Evolutionary conservation across 2,329 filamentous ascomycete genomes (phyloP).

Genomic region (Colletotrichum falcatum): DNA sequence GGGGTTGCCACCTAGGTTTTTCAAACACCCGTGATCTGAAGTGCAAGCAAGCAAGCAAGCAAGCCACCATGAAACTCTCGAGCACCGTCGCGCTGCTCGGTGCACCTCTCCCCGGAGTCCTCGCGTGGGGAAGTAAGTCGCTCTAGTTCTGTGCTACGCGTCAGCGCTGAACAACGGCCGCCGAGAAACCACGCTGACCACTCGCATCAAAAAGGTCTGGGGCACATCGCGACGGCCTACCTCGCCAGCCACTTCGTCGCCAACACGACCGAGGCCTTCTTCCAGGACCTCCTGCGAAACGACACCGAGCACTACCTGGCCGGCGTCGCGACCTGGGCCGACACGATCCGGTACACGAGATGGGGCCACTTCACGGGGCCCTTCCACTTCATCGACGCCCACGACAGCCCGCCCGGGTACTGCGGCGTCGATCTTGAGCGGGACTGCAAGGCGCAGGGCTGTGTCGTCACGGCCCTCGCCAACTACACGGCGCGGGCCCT

Average conservation of each 20-base stretch:
- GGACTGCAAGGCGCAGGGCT: constrained; percentile 73
- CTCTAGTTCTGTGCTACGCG: not conserved
- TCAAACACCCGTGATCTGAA: constrained; percentile 6
- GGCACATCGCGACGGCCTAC: constrained; percentile 75
- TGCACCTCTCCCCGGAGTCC: constrained; percentile 49
- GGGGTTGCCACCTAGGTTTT: not conserved
- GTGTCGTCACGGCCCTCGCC: constrained; percentile 69
- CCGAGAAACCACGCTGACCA: constrained; percentile 26
- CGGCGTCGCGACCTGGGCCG: constrained; percentile 74
- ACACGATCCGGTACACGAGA: constrained; percentile 73
- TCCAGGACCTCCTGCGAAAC: constrained; percentile 68
- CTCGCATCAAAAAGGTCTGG: constrained; percentile 60
- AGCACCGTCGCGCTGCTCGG: constrained; percentile 47
- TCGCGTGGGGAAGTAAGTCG: constrained; percentile 58
- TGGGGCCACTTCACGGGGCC: constrained; percentile 71
- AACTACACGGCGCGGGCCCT: constrained; percentile 71
- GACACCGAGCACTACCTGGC: constrained; percentile 69
- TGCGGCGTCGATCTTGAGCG: constrained; percentile 70
- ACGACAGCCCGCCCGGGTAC: constrained; percentile 68
- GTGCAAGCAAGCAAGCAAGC: too few species aligned
- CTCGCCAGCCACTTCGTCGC: constrained; percentile 71
- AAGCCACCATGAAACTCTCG: constrained; percentile 50
- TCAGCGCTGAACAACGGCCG: not conserved
- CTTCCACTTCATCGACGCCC: constrained; percentile 78
- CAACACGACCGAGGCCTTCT: constrained; percentile 65